A percentile compares a stretch with the other conserved stretches of the same genome.
phyloP scores from a whole-genome alignment of 1,284 basidiomycete species.

The Pisolithus thermaeus region DNA sequence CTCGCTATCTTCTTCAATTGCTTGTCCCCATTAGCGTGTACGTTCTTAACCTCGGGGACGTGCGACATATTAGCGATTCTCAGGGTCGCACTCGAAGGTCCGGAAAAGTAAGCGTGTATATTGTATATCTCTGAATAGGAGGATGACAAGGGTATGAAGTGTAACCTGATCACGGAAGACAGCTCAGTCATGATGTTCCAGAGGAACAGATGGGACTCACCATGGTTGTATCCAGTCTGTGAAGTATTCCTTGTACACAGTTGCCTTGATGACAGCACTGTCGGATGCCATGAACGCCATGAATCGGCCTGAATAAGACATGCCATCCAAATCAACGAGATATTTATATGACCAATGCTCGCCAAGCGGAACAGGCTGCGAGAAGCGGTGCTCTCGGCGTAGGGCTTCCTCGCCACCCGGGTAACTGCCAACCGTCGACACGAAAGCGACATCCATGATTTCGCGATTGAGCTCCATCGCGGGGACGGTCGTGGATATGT shows the following conservation, averaged over 20 bases:
- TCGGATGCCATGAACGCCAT: slow-evolving; percentile 83
- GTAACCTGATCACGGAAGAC: slow-evolving; percentile 57
- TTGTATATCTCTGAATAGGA: slow-evolving; percentile 90
- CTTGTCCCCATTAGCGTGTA: slow-evolving; percentile 55
- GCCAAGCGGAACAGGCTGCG: slow-evolving; percentile 73
- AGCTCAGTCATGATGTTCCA: background rate
- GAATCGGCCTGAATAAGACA: slow-evolving; percentile 90
- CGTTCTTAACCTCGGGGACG: slow-evolving; percentile 19
- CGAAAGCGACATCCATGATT: slow-evolving; percentile 87
- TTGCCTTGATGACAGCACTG: slow-evolving; percentile 85
- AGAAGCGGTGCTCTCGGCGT: slow-evolving; percentile 66
- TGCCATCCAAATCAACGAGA: slow-evolving; percentile 86
- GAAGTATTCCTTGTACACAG: slow-evolving; percentile 87
- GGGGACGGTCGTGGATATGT: slow-evolving; percentile 58
- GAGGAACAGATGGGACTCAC: slow-evolving; percentile 37
- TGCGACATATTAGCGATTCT: slow-evolving; percentile 41
- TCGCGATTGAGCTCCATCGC: slow-evolving; percentile 66
- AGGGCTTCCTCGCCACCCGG: slow-evolving; percentile 79
- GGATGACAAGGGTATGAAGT: slow-evolving; percentile 86
- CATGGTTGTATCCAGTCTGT: slow-evolving; percentile 81
- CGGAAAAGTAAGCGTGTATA: slow-evolving; percentile 86
- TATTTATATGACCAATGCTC: slow-evolving; percentile 93
- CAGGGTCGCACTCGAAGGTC: slow-evolving; percentile 60
- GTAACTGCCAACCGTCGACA: slow-evolving; percentile 70
- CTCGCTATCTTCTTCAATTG: slow-evolving; percentile 76